Conservation (phyloP, 176 grass and related monocot genomes). For the Oryza glumipatula region DNA sequence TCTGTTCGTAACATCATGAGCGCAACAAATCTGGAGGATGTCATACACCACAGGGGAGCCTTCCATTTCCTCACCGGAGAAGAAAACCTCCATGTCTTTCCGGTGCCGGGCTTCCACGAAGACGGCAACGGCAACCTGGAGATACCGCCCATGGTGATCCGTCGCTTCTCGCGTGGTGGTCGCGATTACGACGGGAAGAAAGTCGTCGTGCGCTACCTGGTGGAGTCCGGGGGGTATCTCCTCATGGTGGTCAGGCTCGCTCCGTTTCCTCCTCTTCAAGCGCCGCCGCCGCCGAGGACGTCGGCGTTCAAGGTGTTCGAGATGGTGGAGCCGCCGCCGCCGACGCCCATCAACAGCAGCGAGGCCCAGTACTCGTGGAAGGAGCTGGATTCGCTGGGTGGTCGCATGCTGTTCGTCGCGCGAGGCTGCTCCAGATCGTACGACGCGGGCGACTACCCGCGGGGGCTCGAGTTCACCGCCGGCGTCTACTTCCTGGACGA, state of each 20-base stretch:
- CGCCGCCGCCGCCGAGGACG: neutral
- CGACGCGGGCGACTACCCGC: neutral
- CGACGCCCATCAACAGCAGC: neutral
- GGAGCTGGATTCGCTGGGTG: neutral
- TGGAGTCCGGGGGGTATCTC: neutral
- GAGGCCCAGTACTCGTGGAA: neutral
- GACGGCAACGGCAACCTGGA: neutral
- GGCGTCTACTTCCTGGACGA: neutral
- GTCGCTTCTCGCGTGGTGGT: neutral
- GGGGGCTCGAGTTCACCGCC: neutral
- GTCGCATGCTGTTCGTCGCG: neutral
- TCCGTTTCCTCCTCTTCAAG: neutral
- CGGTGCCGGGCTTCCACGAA: neutral
- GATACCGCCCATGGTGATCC: neutral
- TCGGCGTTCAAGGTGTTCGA: neutral
- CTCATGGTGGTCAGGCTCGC: neutral
- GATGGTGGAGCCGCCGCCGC: neutral
- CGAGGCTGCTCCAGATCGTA: neutral
- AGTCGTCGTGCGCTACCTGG: neutral
- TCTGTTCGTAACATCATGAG: neutral
- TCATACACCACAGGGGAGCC: neutral
- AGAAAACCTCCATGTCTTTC: neutral
- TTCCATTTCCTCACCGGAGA: conserved; percentile 13
- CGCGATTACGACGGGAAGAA: neutral
- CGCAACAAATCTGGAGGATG: neutral